Conservation (phyloP, 1,139 yeast genomes). For the Wickerhamiella pararugosa region DNA sequence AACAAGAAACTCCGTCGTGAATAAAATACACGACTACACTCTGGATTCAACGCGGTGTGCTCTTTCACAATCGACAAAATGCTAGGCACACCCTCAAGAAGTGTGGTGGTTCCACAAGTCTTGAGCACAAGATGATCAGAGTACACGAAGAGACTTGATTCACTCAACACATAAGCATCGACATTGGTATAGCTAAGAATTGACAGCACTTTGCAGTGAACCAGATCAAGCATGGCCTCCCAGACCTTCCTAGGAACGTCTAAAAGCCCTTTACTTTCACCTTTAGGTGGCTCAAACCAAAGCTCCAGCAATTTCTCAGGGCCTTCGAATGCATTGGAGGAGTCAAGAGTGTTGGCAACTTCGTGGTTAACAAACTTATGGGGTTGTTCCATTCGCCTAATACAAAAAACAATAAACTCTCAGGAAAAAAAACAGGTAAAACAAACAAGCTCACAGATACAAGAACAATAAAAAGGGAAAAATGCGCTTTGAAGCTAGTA, state of each 20-base stretch:
- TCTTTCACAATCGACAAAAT: conserved; percentile 39
- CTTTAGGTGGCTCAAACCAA: conserved; percentile 43
- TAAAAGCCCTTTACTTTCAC: conserved; percentile 32
- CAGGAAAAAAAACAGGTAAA: conserved; percentile 4
- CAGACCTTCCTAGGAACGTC: conserved; percentile 51
- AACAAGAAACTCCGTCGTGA: conserved; percentile 88
- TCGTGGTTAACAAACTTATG: conserved; percentile 39
- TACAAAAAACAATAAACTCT: conserved; percentile 6
- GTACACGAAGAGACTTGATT: conserved; percentile 80
- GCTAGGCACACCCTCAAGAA: conserved; percentile 59
- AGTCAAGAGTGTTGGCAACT: conserved; percentile 65
- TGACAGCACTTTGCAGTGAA: conserved; percentile 78
- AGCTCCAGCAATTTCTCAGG: conserved; percentile 88
- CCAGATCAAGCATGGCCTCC: conserved; percentile 62
- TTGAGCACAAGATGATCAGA: conserved; percentile 74
- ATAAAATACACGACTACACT: conserved; percentile 61
- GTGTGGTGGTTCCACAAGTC: conserved; percentile 94
- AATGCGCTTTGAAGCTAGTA: not conserved
- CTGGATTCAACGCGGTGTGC: conserved; percentile 29
- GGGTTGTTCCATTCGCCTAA: conserved; percentile 9
- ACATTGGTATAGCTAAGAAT: conserved; percentile 49
- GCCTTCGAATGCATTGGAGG: conserved; percentile 88
- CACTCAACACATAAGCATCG: conserved; percentile 81
- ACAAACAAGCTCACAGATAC: not conserved
- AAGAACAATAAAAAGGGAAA: not conserved